Conservation (phyloP, 2,329 filamentous ascomycete species). For the Trichophyton schoenleinii region DNA sequence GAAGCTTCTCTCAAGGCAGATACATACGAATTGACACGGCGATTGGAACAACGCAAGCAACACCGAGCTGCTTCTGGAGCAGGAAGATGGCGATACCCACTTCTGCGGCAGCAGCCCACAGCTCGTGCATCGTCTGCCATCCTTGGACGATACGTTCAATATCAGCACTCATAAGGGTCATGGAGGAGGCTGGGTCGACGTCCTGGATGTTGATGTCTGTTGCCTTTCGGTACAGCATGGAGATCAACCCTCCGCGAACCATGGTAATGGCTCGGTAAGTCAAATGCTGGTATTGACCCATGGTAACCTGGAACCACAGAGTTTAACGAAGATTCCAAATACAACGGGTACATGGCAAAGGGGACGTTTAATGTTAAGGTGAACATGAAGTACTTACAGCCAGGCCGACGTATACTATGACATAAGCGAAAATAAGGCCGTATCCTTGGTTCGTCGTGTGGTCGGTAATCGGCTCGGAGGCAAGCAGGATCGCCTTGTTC, state of each 20-base stretch:
- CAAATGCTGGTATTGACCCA: slow-evolving; percentile 31
- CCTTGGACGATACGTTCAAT: slow-evolving; percentile 34
- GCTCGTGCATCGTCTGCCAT: slow-evolving; percentile 33
- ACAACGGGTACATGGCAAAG: too few species aligned
- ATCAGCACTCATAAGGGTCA: slow-evolving; percentile 37
- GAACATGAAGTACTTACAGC: slow-evolving; percentile 21
- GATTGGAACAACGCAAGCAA: slow-evolving; percentile 35
- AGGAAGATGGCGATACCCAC: slow-evolving; percentile 36
- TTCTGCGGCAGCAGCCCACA: slow-evolving; percentile 35
- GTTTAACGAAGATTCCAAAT: background rate
- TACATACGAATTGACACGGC: slow-evolving; percentile 30
- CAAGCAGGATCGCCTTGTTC: slow-evolving; percentile 25
- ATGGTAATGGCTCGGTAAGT: slow-evolving; percentile 34
- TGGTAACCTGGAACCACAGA: slow-evolving; percentile 21
- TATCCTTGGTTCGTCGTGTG: slow-evolving; percentile 28
- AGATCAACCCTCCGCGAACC: slow-evolving; percentile 33
- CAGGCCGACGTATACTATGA: slow-evolving; percentile 32
- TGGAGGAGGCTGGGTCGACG: slow-evolving; percentile 26
- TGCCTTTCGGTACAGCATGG: slow-evolving; percentile 40
- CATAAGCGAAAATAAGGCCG: slow-evolving; percentile 33
- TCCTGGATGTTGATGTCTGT: slow-evolving; percentile 22
- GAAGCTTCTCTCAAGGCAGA: background rate
- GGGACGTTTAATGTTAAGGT: too few species aligned
- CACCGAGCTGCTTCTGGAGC: slow-evolving; percentile 30
- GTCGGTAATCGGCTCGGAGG: slow-evolving; percentile 19